Conservation (phyloP, 2,329 filamentous ascomycete species). For the Colletotrichum sp. region DNA sequence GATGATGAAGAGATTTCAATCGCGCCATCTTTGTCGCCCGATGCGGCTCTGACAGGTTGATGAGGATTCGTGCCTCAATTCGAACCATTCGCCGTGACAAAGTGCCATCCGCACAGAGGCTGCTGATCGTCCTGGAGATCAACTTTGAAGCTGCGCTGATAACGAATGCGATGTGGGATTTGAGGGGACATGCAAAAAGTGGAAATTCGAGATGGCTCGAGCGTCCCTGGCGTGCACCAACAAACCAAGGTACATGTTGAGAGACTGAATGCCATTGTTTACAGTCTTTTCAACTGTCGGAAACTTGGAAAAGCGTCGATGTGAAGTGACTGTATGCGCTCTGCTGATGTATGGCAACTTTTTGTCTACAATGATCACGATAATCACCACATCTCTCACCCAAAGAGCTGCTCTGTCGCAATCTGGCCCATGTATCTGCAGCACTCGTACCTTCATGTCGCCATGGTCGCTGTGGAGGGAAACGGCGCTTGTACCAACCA, state of each 20-base stretch:
- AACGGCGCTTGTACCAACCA: constrained; percentile 18
- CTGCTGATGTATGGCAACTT: not conserved
- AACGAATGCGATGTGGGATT: constrained; percentile 6
- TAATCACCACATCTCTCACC: not conserved
- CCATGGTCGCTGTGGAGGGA: constrained; percentile 15
- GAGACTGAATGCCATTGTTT: not conserved
- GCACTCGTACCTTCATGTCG: not conserved
- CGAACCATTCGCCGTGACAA: not conserved
- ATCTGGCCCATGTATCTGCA: not conserved
- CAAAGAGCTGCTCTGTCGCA: not conserved
- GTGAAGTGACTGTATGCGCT: not conserved
- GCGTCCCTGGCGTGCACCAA: not conserved
- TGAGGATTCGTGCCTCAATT: not conserved
- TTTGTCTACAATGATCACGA: not conserved
- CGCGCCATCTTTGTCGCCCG: not conserved
- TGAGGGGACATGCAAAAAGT: not conserved
- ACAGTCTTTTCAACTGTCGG: not conserved
- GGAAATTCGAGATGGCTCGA: constrained; percentile 1
- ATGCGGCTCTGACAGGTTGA: not conserved
- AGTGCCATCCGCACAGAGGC: not conserved
- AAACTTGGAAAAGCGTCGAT: not conserved
- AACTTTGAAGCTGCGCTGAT: constrained; percentile 3
- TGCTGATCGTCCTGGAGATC: not conserved
- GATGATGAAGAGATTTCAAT: not conserved
- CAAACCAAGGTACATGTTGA: not conserved